Evolutionary conservation across 768 basidiomycete genomes (phyloP).

Genomic region (Tulasnella sp.): DNA sequence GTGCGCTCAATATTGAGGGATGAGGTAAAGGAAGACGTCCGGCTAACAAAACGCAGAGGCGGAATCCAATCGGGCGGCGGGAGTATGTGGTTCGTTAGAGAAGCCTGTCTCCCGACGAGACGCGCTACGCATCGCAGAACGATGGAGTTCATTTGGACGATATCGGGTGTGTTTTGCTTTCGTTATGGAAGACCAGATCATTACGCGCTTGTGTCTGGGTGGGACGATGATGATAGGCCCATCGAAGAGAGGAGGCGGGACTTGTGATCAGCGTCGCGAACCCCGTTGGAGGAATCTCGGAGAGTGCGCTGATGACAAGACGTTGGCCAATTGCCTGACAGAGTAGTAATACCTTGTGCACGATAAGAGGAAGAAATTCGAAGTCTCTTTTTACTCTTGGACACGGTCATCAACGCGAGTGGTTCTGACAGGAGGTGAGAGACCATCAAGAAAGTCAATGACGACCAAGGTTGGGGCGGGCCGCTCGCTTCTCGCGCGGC

Average conservation of each 20-base stretch:
- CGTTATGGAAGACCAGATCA: too few relatives aligned
- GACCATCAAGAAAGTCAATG: not conserved
- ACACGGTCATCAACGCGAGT: not conserved
- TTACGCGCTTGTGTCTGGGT: not conserved
- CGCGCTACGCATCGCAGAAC: not conserved
- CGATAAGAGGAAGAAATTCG: not conserved
- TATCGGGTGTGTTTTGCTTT: not conserved
- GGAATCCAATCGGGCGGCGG: not conserved
- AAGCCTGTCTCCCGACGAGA: not conserved
- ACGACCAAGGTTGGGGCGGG: not conserved
- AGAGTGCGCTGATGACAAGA: not conserved
- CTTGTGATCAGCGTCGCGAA: conserved; percentile 1
- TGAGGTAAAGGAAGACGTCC: not conserved
- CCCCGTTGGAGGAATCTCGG: not conserved
- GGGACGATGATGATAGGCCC: not conserved
- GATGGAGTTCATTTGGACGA: not conserved
- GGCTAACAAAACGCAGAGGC: not conserved
- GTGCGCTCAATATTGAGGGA: not conserved
- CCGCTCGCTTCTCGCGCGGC: not conserved
- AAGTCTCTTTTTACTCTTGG: not conserved
- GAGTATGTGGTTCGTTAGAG: not conserved
- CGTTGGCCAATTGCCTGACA: not conserved
- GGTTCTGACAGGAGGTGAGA: not conserved
- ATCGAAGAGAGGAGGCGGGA: not conserved
- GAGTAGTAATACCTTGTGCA: not conserved